Evolutionary conservation across 768 basidiomycete genomes (phyloP).

Genomic region (Boletus sensibilis): DNA sequence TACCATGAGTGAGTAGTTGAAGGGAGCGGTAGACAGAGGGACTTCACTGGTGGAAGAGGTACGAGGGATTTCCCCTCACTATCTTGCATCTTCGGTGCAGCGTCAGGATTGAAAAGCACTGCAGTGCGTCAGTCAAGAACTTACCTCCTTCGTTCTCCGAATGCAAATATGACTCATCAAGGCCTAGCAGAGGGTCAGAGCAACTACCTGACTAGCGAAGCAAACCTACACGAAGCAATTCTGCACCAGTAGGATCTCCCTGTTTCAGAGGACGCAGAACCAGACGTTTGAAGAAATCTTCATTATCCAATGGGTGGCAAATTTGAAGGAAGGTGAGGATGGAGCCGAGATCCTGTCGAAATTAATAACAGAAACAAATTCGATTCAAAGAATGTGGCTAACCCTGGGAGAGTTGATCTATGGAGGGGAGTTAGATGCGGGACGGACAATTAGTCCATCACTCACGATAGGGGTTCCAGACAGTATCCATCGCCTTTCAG

Average conservation of each 20-base stretch:
- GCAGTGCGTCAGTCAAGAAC: background rate
- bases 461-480: conserved; percentile 89
- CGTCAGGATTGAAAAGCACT: conserved; percentile 15
- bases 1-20: conserved; percentile 4
- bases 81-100: conserved; percentile 72
- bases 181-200: conserved; percentile 42
- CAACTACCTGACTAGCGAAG: background rate
- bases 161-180: conserved; percentile 79
- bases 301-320: conserved; percentile 82
- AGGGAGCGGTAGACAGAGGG: background rate
- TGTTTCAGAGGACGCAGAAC: conserved; percentile 75
- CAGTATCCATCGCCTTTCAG: conserved; percentile 76
- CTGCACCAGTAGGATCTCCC: conserved; percentile 64
- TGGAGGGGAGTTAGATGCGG: background rate
- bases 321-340: conserved; percentile 80
- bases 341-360: conserved; percentile 78
- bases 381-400: conserved; percentile 1
- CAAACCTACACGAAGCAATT: conserved; percentile 61
- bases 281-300: conserved; percentile 77
- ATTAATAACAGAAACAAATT: background rate
- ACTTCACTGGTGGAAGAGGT: conserved; percentile 64
- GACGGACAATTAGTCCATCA: conserved; percentile 3
- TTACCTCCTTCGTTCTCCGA: conserved; percentile 78
- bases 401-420: conserved; percentile 82
- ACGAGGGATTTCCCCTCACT: conserved; percentile 69